These are phyloP conservation scores for Naegleria fowleri DNA, from an alignment of 208 protist genomes.

Conservation along the genomic window DNA sequence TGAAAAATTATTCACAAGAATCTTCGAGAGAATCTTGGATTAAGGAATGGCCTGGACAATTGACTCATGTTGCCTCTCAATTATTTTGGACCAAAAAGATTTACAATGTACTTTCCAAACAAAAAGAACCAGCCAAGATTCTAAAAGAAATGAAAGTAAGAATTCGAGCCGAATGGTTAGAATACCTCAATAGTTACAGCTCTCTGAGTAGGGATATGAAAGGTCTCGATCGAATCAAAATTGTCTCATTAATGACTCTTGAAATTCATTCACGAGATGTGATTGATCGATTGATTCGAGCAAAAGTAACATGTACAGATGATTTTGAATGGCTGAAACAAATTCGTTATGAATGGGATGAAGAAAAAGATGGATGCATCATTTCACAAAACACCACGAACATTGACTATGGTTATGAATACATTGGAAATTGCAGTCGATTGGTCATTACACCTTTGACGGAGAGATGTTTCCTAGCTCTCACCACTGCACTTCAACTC, in stretches of 20 bases:
- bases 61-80: slow-evolving; percentile 86
- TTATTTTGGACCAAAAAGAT: slow-evolving; percentile 91
- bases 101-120: slow-evolving; percentile 59
- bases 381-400: slow-evolving; percentile 81
- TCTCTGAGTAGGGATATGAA: slow-evolving; percentile 79
- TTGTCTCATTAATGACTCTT: slow-evolving; percentile 93
- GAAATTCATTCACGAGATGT: slow-evolving; percentile 97
- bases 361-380: slow-evolving; percentile 60
- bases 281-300: slow-evolving; percentile 78
- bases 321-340: slow-evolving; percentile 95
- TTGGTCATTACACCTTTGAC: slow-evolving; percentile 96
- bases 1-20: slow-evolving; percentile 64
- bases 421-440: slow-evolving; percentile 90
- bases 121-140: slow-evolving; percentile 63
- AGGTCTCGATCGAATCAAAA: slow-evolving; percentile 84
- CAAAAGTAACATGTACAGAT: slow-evolving; percentile 63
- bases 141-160: slow-evolving; percentile 80
- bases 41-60: slow-evolving; percentile 78
- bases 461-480: slow-evolving; percentile 94
- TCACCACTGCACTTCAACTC: slow-evolving; percentile 92
- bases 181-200: slow-evolving; percentile 72
- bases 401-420: slow-evolving; percentile 94
- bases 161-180: slow-evolving; percentile 85
- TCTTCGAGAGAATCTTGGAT: slow-evolving; percentile 72
- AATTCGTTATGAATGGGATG: slow-evolving; percentile 89